Evolutionary conservation across 768 basidiomycete genomes (phyloP), one percentile per base, ranked within the genome.

Genomic region (Psilocybe cubensis): DNA sequence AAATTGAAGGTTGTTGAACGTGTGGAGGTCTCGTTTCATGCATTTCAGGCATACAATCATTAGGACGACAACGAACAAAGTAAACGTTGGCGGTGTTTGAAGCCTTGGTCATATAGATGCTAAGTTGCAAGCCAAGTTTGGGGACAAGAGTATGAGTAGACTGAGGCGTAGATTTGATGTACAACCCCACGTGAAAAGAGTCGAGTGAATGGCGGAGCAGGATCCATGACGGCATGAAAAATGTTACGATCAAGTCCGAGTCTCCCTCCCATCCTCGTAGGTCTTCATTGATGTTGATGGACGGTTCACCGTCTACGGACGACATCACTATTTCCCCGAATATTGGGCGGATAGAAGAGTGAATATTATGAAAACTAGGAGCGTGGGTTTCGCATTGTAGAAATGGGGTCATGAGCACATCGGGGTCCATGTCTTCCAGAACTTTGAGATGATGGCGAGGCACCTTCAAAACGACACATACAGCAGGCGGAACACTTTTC

Each of bases 231-330:
- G 76, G 68, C 21, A 73, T 61, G 29, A 67, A 69, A 45, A 80
- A 78, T 1, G 73, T 73, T 8, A 71, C 69, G 14, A 79, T 66
- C 44, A 79, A 57, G 0, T 72, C 54, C 12, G 76, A 76, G 3
- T 52, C 58, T 11, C 79, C 78, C 1, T 62, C 49, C 69, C 72
- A 71, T 17, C 73, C 70, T 12, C 47, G 25, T 4, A 50, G 18
- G 52, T 79, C 77, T 59, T 77, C 76, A 5, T 61, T 54, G 12
- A 74, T 70, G 0, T 57, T 45, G 12, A 66, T 65, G 11, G 48
- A 52, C 10, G 63, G 20, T 51, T 59, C 56, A 7, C 18, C 56
- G 4, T 44, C 52, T 5, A 38, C 33, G 10, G 45, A 42, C 10
- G 61, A 54, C 11, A 54, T 24, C 12, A 44, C 21, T 0, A 69